These are phyloP conservation scores for Botryotinia calthae DNA, from an alignment of 2,329 filamentous ascomycete genomes.

Conservation along the genomic window DNA sequence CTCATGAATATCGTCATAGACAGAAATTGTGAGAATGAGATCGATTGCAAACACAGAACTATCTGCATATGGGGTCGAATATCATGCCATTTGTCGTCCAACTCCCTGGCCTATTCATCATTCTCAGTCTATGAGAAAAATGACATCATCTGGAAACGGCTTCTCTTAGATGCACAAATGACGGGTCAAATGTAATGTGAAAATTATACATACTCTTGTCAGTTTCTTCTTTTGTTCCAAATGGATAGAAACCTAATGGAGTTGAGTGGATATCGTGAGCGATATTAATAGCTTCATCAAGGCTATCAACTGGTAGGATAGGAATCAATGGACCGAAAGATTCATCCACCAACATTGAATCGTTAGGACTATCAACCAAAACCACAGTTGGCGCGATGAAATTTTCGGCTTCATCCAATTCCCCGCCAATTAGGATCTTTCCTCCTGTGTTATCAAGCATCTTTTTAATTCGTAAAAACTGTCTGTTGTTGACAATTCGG, in stretches of 20 bases:
- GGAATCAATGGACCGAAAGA: conserved; percentile 92
- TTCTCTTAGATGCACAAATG: background rate
- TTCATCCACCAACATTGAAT: conserved; percentile 78
- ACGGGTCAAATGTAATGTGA: too few species aligned
- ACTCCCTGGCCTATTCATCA: background rate
- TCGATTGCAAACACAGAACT: background rate
- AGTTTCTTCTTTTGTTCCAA: conserved; percentile 77
- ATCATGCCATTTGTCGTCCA: background rate
- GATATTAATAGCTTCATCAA: conserved; percentile 83
- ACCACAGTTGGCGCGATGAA: conserved; percentile 94
- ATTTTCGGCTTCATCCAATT: conserved; percentile 72
- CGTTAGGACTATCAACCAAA: conserved; percentile 70
- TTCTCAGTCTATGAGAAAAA: background rate
- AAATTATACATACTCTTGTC: conserved; percentile 57
- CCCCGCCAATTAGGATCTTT: conserved; percentile 83
- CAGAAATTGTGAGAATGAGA: background rate
- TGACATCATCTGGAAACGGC: background rate
- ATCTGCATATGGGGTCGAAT: background rate
- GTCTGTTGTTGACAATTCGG: conserved; percentile 74
- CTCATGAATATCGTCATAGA: background rate
- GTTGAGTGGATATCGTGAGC: conserved; percentile 81
- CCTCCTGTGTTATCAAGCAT: conserved; percentile 85
- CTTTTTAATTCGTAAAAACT: conserved; percentile 80
- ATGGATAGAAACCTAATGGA: conserved; percentile 79
- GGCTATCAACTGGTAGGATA: conserved; percentile 70